Conservation (phyloP, 2,329 filamentous ascomycete genomes). For the Endoconidiophora laricicola region DNA sequence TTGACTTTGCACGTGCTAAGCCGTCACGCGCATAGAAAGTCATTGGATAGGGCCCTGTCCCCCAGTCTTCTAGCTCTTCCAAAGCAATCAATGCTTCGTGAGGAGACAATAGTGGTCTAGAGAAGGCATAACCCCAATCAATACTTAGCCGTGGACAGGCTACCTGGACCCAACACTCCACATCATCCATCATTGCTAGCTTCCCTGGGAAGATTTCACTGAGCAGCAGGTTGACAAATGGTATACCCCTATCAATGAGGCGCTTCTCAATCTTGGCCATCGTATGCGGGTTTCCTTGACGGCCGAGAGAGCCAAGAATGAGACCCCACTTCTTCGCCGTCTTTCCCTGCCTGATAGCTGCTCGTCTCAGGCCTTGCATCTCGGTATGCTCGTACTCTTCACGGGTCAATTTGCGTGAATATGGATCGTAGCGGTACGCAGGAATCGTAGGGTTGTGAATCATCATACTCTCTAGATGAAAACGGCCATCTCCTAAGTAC, state of each 20-base stretch:
- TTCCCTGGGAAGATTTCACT: constrained; percentile 96
- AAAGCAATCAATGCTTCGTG: constrained; percentile 92
- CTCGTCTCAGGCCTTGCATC: constrained; percentile 64
- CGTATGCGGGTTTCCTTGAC: constrained; percentile 91
- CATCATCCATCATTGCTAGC: constrained; percentile 78
- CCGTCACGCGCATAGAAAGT: constrained; percentile 94
- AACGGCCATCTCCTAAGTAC: constrained; percentile 82
- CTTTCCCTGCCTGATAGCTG: constrained; percentile 61
- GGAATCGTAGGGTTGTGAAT: constrained; percentile 88
- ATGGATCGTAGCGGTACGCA: constrained; percentile 93
- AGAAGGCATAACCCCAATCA: constrained; percentile 96
- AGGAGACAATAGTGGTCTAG: constrained; percentile 72
- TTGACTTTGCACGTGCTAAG: constrained; percentile 56
- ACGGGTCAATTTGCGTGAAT: constrained; percentile 76
- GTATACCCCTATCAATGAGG: constrained; percentile 53
- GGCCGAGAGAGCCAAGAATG: constrained; percentile 78
- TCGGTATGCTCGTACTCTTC: constrained; percentile 86
- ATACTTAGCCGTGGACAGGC: constrained; percentile 94
- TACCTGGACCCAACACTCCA: constrained; percentile 97
- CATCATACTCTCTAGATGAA: constrained; percentile 97
- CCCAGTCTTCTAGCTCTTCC: constrained; percentile 62
- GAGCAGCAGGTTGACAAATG: constrained; percentile 70
- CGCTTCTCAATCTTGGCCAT: constrained; percentile 71
- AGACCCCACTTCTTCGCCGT: constrained; percentile 80
- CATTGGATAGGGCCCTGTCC: constrained; percentile 74